Evolutionary conservation across 345 rosid species (phyloP).

Genomic region (Zanthoxylum bungeanum): DNA sequence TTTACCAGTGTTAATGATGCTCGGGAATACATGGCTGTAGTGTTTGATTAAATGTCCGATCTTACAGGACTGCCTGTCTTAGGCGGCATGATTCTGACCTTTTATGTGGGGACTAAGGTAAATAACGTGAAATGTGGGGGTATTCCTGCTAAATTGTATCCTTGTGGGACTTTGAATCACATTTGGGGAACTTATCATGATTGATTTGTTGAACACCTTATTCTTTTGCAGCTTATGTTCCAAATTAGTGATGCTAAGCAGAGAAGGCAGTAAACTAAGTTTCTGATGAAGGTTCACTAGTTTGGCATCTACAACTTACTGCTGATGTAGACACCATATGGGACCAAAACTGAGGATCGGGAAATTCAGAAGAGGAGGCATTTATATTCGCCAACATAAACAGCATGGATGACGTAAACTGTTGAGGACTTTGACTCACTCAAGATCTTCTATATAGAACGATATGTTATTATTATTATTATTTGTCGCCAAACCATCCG

Average conservation of each 20-base stretch:
- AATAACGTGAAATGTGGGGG: not conserved
- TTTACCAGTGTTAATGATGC: not conserved
- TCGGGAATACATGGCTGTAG: not conserved
- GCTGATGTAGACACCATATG: too few species aligned
- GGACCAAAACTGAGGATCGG: too few species aligned
- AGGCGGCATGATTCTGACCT: conserved; percentile 54
- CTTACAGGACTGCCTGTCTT: conserved; percentile 63
- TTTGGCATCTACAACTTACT: too few species aligned
- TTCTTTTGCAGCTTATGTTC: conserved; percentile 64
- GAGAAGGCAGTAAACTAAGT: conserved; percentile 20
- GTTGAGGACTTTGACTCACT: too few species aligned
- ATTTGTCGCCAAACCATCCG: too few species aligned
- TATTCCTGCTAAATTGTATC: not conserved
- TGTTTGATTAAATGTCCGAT: conserved; percentile 5
- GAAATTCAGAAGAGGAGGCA: too few species aligned
- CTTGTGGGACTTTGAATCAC: not conserved
- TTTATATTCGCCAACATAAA: too few species aligned
- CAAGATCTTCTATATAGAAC: too few species aligned
- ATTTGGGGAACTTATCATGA: not conserved
- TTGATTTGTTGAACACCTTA: not conserved
- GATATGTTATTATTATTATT: too few species aligned
- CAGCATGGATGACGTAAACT: too few species aligned
- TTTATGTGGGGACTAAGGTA: conserved; percentile 89
- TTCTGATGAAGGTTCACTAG: too few species aligned
- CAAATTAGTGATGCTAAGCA: conserved; percentile 50